Conservation (phyloP, 345 rosid species). For the Turnera subulata region DNA sequence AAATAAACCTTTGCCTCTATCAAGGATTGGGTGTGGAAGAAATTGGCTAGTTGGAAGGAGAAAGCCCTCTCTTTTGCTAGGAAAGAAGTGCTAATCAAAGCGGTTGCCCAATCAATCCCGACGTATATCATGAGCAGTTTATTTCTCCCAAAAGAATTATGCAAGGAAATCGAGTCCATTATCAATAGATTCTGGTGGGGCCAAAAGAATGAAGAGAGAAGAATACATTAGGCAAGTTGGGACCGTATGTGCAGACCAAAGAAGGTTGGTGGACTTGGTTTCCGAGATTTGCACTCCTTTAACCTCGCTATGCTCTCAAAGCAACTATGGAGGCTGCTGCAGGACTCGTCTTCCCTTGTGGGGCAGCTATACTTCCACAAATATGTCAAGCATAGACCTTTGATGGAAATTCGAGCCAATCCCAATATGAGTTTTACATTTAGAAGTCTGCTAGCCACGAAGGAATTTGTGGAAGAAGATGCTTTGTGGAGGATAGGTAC, state of each 20-base stretch:
- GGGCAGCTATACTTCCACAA: not conserved
- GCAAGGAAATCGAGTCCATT: not conserved
- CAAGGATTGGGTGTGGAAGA: too few species aligned
- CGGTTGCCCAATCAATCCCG: not conserved
- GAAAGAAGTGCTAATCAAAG: not conserved
- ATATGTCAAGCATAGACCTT: too few species aligned
- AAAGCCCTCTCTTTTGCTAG: not conserved
- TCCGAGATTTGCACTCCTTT: not conserved
- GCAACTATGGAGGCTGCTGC: not conserved
- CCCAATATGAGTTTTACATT: too few species aligned
- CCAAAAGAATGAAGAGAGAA: too few species aligned
- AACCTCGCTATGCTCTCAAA: not conserved
- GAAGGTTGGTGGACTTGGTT: not conserved
- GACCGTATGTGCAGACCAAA: not conserved
- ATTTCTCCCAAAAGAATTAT: not conserved
- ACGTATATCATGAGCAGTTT: too few species aligned
- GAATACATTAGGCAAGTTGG: not conserved
- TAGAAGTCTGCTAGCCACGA: too few species aligned
- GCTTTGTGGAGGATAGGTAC: too few species aligned
- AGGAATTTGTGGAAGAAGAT: too few species aligned
- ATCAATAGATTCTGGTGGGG: too few species aligned
- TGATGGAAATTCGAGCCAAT: too few species aligned
- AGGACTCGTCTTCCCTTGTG: not conserved
- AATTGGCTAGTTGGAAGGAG: too few species aligned
- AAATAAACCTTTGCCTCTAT: too few species aligned